Base-by-base conservation (phyloP, 179 eudicot genomes). In the Drosera spatulata region DNA sequence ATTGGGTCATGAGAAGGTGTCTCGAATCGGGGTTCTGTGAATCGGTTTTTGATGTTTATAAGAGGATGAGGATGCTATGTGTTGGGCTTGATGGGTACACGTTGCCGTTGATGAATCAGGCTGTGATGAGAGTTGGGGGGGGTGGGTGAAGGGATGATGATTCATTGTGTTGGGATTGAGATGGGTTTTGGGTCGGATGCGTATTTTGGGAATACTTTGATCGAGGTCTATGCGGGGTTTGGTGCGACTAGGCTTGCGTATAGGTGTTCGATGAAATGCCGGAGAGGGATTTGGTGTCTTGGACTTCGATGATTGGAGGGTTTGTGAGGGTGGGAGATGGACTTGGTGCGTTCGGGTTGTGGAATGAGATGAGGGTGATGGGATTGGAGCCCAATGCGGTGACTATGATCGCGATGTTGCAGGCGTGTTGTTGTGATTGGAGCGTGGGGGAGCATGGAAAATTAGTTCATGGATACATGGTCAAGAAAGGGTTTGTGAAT, bases 231-330 rank as follows among this genome's bases (percentile, higher is more conserved):
- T 64, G 70, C 58, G 40, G 77, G 73, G 61, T 65, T 61, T 58
- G 73, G 73, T 14, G 43, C 44, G 50, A 47, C 69, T 58, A 39
- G 56, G 41, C 66, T 66, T 13, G 90, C 82, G 43, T 74, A 41
- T 13, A 72, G 55, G 2, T 85, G 84, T 85, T 85, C 46, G 85
- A 74, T 11, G 82, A 78, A 78, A 80, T 85, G 85, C 38, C 63
- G 67, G 44, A 15, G 0, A 80, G 80, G 53, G 88, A 82, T 71
- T 64, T 74, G 56, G 85, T 82, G 6, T 6, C 9, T 22, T 42
- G 8, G 50, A 53, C 33, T 59, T 44, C 9, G 5, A 4, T 7
- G 33, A 4, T 50, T 7, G 11, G 13, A 8, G 53, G 53, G 22
- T 7, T 10, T 50, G 53, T 50, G 11, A 11, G 5, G 5, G 53